phyloP scores from a whole-genome alignment of 768 basidiomycete species.

The Termitomyces sp. region DNA sequence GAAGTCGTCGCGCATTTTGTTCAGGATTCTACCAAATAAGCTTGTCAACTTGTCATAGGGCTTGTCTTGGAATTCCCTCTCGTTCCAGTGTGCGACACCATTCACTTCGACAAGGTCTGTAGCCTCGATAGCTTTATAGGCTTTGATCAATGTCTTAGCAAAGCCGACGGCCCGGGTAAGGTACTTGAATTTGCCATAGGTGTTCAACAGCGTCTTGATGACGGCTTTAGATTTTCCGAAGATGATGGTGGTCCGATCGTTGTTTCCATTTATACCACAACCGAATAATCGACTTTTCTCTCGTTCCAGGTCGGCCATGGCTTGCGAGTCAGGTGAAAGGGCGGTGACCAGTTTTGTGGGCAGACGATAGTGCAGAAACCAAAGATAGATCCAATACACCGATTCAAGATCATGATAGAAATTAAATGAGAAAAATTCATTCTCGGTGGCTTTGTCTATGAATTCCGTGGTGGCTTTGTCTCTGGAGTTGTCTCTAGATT shows the following conservation, averaged over 20 bases:
- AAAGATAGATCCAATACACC: neutral
- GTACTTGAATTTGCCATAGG: neutral
- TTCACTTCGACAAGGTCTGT: neutral
- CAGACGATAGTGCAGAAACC: neutral
- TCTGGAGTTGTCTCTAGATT: too few relatives aligned
- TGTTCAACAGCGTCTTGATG: too few relatives aligned
- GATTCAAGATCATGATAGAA: too few relatives aligned
- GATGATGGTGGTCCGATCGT: neutral
- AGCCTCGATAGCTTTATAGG: neutral
- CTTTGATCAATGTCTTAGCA: neutral
- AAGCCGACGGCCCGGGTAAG: neutral
- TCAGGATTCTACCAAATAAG: neutral
- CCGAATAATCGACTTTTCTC: neutral
- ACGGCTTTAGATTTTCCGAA: too few relatives aligned
- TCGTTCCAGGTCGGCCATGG: neutral
- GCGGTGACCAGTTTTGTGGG: neutral
- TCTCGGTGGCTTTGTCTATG: too few relatives aligned
- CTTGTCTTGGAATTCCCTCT: neutral
- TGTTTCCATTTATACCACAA: neutral
- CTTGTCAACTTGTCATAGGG: neutral
- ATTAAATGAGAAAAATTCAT: too few relatives aligned
- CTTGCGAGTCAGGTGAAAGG: neutral
- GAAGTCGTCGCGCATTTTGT: neutral
- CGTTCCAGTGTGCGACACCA: neutral
- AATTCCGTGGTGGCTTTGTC: too few relatives aligned